phyloP scores from a whole-genome alignment of 2,329 filamentous ascomycete species.

The Annulohypoxylon truncatum region DNA sequence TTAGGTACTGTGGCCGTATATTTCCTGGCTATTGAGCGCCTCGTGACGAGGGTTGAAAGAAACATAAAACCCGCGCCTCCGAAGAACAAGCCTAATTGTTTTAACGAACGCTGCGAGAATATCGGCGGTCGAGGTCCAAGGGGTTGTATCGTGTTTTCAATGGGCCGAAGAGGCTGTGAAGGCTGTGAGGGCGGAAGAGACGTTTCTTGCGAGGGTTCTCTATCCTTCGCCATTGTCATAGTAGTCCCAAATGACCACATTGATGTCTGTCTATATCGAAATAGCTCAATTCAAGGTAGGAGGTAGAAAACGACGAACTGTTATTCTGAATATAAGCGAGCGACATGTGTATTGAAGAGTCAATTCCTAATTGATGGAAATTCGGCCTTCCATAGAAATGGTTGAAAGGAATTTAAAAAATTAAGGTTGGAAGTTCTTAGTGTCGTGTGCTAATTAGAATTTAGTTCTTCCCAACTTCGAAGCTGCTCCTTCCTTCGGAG shows the following conservation, averaged over 20 bases:
- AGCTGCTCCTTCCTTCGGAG: slow-evolving; percentile 4
- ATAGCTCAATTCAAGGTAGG: not conserved
- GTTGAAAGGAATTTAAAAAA: not conserved
- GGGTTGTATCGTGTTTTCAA: slow-evolving; percentile 26
- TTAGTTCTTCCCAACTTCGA: not conserved
- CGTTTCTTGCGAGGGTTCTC: slow-evolving; percentile 34
- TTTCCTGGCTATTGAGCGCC: slow-evolving; percentile 75
- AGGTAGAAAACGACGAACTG: not conserved
- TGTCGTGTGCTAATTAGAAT: slow-evolving; percentile 12
- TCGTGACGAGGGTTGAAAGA: slow-evolving; percentile 76
- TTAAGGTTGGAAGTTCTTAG: not conserved
- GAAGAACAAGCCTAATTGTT: slow-evolving; percentile 76
- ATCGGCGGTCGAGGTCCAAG: slow-evolving; percentile 42
- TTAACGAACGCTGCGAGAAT: slow-evolving; percentile 62
- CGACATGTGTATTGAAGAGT: not conserved
- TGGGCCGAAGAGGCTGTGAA: slow-evolving; percentile 23
- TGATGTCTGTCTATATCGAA: slow-evolving; percentile 2
- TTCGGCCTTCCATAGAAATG: not conserved
- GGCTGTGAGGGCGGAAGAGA: slow-evolving; percentile 11
- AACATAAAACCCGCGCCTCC: slow-evolving; percentile 81
- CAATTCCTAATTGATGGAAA: not conserved
- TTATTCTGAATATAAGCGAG: not conserved
- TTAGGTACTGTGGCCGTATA: slow-evolving; percentile 71
- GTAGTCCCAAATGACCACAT: slow-evolving; percentile 54
- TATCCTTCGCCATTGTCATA: slow-evolving; percentile 51